Evolutionary conservation across 495 filamentous ascomycete genomes (phyloP).

Genomic region (Delitschia confertaspora): DNA sequence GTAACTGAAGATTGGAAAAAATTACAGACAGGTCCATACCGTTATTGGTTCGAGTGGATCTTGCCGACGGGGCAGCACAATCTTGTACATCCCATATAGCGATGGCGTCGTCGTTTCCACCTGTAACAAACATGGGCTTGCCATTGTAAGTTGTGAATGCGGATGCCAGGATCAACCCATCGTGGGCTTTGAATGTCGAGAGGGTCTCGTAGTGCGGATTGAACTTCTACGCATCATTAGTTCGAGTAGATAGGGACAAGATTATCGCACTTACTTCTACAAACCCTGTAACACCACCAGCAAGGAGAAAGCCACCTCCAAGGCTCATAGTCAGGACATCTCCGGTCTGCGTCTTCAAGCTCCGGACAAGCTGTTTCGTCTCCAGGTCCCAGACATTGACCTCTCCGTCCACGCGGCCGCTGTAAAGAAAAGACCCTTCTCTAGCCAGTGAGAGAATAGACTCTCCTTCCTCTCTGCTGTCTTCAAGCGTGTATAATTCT

Average conservation of each 20-base stretch:
- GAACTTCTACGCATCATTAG: slow-evolving; percentile 53
- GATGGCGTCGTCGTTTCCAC: slow-evolving; percentile 86
- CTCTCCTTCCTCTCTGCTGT: slow-evolving; percentile 55
- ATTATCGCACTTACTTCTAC: slow-evolving; percentile 56
- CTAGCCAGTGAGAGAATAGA: slow-evolving; percentile 74
- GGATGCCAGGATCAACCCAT: slow-evolving; percentile 81
- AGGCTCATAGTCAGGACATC: slow-evolving; percentile 82
- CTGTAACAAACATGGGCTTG: slow-evolving; percentile 75
- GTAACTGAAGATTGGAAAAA: slow-evolving; percentile 1
- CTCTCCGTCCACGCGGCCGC: slow-evolving; percentile 78
- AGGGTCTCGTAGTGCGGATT: slow-evolving; percentile 82
- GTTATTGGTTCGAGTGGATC: slow-evolving; percentile 48
- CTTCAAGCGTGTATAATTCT: slow-evolving; percentile 59
- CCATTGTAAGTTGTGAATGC: slow-evolving; percentile 57
- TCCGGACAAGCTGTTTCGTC: slow-evolving; percentile 79
- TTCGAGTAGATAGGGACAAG: not conserved
- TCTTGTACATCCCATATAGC: slow-evolving; percentile 77
- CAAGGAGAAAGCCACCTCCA: slow-evolving; percentile 75
- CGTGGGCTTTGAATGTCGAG: slow-evolving; percentile 74
- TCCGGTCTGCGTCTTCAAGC: slow-evolving; percentile 66
- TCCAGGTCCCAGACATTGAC: slow-evolving; percentile 96
- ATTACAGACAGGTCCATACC: slow-evolving; percentile 33
- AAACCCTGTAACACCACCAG: slow-evolving; percentile 68
- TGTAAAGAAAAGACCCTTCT: slow-evolving; percentile 83
- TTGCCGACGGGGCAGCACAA: slow-evolving; percentile 39